Evolutionary conservation across 805 yeast genomes (phyloP), one percentile per base, ranked within the genome.

Genomic region (Lipomyces chichibuensis): DNA sequence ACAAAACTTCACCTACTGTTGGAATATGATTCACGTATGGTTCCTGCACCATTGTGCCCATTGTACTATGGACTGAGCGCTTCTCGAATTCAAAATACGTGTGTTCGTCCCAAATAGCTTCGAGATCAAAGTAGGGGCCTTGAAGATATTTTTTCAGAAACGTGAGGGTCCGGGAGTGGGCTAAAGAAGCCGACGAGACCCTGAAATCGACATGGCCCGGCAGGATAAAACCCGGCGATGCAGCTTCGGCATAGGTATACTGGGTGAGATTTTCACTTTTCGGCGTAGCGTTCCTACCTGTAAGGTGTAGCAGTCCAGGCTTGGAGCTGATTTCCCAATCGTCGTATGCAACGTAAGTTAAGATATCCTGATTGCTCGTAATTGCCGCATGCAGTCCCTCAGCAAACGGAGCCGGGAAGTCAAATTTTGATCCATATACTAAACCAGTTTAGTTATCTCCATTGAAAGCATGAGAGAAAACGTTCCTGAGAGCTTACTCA

Each of bases 1-100:
- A 37, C 20, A 43, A 17, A 43, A 43, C 6, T 43, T 43, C 49
- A 43, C 49, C 23, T 43, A 43, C 49, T 17, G 49, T 43, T 13
- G 49, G 49, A 43, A 43, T 43, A 43, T 43, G 49, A n/a, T 43
- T 43, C 11, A 43, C 49, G 17, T 43, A 43, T 43, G 49, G 49
- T 43, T 43, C 49, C 49, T 43, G 49, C n/a, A 43, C 49, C 49
- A 43, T 43, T n/a, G 49, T 43, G 20, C 49, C 23, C 49, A 43
- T 43, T 17, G 49, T 43, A 8, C 23, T 43, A 43, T 17, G 49
- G 23, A 43, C 49, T 5, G 49, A 43, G 8, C 49, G 49, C 20
- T 17, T 43, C 23, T 43, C 49, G 49, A 43, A 43, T n/a, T 43
- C 49, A 43, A 43, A 43, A 23, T 43, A 43, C 3, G 49, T 43